Percentiles rank a stretch among this genome's conserved stretches.
Conservation (phyloP, 192 early-diverging fungal genomes). For the Coemansia sp. region DNA sequence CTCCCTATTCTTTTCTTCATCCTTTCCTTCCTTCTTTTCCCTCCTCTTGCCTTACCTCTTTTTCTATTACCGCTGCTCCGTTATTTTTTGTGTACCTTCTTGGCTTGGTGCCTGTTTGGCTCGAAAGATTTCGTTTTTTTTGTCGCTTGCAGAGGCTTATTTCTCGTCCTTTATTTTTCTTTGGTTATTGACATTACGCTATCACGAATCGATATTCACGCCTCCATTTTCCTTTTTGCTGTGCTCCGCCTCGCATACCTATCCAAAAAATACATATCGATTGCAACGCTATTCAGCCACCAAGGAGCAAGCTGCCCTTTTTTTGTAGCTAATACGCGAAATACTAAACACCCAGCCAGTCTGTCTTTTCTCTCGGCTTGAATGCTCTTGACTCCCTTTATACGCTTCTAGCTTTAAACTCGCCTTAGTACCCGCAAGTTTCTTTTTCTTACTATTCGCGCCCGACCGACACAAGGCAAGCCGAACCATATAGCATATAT, state of each 20-base stretch:
- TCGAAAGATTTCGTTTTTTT: conserved; percentile 6
- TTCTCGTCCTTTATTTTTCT: not conserved
- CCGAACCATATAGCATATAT: not conserved
- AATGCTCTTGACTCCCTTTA: not conserved
- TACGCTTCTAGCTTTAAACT: not conserved
- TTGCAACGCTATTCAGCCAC: too few species aligned
- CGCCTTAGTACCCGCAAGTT: not conserved
- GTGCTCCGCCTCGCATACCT: too few species aligned
- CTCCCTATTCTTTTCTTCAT: conserved; percentile 8
- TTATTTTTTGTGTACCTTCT: conserved; percentile 6
- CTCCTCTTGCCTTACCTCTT: conserved; percentile 1
- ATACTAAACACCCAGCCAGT: not conserved
- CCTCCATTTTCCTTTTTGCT: not conserved
- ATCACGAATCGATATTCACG: not conserved
- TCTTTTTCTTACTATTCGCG: not conserved
- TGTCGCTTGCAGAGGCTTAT: conserved; percentile 6
- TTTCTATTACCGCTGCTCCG: too few species aligned
- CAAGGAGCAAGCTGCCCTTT: not conserved
- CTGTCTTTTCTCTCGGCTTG: not conserved
- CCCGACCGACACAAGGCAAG: not conserved
- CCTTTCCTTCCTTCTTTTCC: conserved; percentile 3
- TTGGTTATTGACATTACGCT: not conserved
- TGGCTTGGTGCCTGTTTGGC: conserved; percentile 8
- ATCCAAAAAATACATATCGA: too few species aligned
- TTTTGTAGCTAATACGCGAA: not conserved